These are phyloP conservation scores for Lagenidium sp. DNA, from an alignment of 352 stramenopile genomes.

Conservation along the genomic window DNA sequence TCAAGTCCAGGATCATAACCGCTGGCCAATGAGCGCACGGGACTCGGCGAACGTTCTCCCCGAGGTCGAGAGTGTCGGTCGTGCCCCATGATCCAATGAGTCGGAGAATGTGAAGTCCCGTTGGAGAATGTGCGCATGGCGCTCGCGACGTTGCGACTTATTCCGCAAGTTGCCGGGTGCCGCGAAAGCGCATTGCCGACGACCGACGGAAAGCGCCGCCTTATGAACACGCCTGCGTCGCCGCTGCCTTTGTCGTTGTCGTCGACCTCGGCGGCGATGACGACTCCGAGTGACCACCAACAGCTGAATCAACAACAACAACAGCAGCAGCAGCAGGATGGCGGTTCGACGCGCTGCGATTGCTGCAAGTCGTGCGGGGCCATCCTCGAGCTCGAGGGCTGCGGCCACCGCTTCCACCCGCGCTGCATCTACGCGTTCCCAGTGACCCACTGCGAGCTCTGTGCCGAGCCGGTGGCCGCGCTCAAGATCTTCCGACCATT, in stretches of 20 bases:
- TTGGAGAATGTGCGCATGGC: constrained; percentile 1
- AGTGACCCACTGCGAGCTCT: constrained; percentile 52
- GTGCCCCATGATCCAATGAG: constrained; percentile 1
- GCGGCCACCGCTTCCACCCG: constrained; percentile 69
- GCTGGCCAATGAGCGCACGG: constrained; percentile 11
- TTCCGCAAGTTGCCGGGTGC: constrained; percentile 18
- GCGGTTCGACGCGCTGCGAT: constrained; percentile 55
- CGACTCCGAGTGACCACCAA: too few relatives aligned
- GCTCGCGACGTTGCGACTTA: constrained; percentile 14
- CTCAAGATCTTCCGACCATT: constrained; percentile 45
- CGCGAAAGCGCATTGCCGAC: not conserved
- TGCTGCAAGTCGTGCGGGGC: constrained; percentile 64
- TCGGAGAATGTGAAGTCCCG: not conserved
- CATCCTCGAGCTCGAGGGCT: constrained; percentile 53
- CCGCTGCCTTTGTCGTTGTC: not conserved
- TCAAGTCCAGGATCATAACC: not conserved
- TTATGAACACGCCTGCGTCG: not conserved
- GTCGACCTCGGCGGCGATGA: not conserved
- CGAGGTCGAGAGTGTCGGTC: constrained; percentile 20
- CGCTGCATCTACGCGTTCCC: constrained; percentile 70
- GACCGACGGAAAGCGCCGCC: not conserved
- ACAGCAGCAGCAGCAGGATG: too few relatives aligned
- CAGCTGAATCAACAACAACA: too few relatives aligned
- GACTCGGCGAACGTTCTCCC: constrained; percentile 21
- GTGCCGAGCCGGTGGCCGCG: constrained; percentile 23